Conservation (phyloP, 2,329 filamentous ascomycete genomes). For the Ophiosphaerella narmari region DNA sequence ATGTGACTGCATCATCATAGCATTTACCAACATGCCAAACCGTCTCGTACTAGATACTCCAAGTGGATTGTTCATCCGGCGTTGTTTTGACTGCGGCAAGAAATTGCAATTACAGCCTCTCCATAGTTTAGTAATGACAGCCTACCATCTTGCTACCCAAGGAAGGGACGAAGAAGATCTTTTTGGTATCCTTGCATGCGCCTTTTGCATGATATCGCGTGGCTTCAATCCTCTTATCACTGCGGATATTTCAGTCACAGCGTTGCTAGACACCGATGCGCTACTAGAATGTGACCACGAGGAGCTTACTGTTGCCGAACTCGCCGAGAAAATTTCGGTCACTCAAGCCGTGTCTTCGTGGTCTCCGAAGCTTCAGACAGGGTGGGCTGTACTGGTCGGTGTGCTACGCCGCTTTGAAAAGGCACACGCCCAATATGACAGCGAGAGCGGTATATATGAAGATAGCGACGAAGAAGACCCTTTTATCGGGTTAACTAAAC, state of each 20-base stretch:
- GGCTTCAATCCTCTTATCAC: conserved; percentile 32
- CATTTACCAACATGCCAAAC: conserved; percentile 4
- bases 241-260: conserved; percentile 22
- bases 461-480: not conserved
- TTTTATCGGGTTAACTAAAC: not conserved
- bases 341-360: not conserved
- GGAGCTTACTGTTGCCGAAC: conserved; percentile 17
- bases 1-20: conserved; percentile 40
- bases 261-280: conserved; percentile 3
- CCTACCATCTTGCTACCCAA: conserved; percentile 38
- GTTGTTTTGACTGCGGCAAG: conserved; percentile 34
- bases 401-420: conserved; percentile 19
- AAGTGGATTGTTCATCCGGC: conserved; percentile 38
- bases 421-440: not conserved
- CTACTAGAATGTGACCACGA: conserved; percentile 23
- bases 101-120: conserved; percentile 41
- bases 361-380: conserved; percentile 5
- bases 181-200: conserved; percentile 47
- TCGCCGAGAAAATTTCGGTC: conserved; percentile 1
- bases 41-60: conserved; percentile 3
- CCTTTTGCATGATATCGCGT: conserved; percentile 39
- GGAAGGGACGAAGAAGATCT: conserved; percentile 45
- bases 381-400: conserved; percentile 28
- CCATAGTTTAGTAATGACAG: conserved; percentile 45
- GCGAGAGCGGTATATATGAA: not conserved